Evolutionary conservation across 1,284 basidiomycete species (phyloP).

Genomic region (Sporisorium iseilematis-ciliati): DNA sequence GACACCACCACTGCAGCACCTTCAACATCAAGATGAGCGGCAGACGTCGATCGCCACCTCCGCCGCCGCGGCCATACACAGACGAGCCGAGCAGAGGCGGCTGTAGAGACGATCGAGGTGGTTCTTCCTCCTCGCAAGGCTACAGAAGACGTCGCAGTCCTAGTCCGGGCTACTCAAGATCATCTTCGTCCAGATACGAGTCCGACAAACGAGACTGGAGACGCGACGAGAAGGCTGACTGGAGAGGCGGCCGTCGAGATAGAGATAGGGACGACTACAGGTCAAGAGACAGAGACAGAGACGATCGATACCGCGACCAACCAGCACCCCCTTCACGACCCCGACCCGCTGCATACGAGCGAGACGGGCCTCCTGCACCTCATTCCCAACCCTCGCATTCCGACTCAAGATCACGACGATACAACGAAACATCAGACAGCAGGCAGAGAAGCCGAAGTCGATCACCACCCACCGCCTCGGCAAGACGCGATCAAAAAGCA

Average conservation of each 20-base stretch:
- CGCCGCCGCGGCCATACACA: constrained; percentile 21
- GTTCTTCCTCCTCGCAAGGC: constrained; percentile 12
- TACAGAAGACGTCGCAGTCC: constrained; percentile 29
- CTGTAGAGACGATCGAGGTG: constrained; percentile 17
- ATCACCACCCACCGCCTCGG: constrained; percentile 1
- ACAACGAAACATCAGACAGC: neutral
- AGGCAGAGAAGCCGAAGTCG: constrained; percentile 11
- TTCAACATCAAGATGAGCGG: constrained; percentile 20
- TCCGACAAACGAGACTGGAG: constrained; percentile 19
- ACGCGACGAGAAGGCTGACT: constrained; percentile 13
- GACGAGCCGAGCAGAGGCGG: constrained; percentile 11
- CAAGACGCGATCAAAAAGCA: neutral
- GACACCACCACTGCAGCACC: neutral
- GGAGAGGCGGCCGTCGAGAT: constrained; percentile 3
- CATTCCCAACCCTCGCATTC: constrained; percentile 4
- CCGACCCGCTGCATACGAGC: constrained; percentile 14
- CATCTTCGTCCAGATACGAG: constrained; percentile 6
- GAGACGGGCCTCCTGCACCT: neutral
- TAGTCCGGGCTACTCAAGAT: constrained; percentile 13
- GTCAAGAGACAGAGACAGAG: constrained; percentile 18
- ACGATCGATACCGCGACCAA: constrained; percentile 13
- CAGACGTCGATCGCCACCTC: constrained; percentile 25
- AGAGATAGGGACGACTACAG: constrained; percentile 13
- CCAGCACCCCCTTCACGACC: constrained; percentile 23
- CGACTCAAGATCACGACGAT: neutral